Conservation (phyloP, 2,329 filamentous ascomycete species). For the Fusarium musae region DNA sequence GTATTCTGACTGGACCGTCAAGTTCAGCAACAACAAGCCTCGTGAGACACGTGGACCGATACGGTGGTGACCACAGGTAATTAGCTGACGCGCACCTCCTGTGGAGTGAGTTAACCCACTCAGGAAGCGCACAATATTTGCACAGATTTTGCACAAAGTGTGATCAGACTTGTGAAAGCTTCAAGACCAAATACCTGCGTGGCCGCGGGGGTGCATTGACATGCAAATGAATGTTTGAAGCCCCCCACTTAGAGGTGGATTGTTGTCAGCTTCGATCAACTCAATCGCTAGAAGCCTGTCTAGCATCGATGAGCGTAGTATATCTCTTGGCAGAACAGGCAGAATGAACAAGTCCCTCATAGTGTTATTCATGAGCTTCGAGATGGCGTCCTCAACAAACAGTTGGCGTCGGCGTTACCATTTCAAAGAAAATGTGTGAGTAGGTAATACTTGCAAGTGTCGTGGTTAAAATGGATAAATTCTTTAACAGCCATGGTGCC, state of each 20-base stretch:
- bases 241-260: constrained; percentile 20
- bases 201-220: constrained; percentile 32
- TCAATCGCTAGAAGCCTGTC: background rate
- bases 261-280: constrained; percentile 3
- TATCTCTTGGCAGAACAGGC: background rate
- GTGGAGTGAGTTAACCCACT: background rate
- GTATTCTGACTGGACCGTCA: constrained; percentile 12
- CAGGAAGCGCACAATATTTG: constrained; percentile 1
- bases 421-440: background rate
- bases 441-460: background rate
- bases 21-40: constrained; percentile 9
- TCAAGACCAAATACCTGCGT: background rate
- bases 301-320: background rate
- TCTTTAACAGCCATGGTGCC: constrained; percentile 19
- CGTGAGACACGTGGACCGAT: constrained; percentile 31
- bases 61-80: constrained; percentile 2
- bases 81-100: constrained; percentile 24
- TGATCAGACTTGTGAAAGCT: constrained; percentile 13
- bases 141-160: constrained; percentile 13
- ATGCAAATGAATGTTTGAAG: constrained; percentile 26
- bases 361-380: background rate
- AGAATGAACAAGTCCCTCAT: background rate
- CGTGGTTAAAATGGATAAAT: constrained; percentile 24
- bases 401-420: background rate
- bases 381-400: background rate